Evolutionary conservation across 257 asterid species (phyloP).

Genomic region (Petrea volubilis): DNA sequence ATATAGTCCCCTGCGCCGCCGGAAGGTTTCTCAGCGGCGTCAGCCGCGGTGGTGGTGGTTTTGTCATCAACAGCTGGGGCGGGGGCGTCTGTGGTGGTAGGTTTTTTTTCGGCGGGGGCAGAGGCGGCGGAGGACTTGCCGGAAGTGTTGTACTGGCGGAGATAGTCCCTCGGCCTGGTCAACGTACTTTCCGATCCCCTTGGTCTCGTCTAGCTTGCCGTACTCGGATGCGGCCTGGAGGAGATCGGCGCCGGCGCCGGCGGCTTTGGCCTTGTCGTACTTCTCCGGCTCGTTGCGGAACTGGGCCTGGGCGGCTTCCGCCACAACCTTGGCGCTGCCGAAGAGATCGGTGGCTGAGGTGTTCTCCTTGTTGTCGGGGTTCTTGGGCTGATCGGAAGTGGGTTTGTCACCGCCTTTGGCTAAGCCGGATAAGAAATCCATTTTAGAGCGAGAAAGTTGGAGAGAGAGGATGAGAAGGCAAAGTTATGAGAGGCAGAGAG

Average conservation of each 20-base stretch:
- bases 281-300: slow-evolving; percentile 30
- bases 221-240: slow-evolving; percentile 42
- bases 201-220: slow-evolving; percentile 47
- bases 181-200: slow-evolving; percentile 56
- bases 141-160: slow-evolving; percentile 35
- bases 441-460: neutral
- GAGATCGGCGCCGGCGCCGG: slow-evolving; percentile 53
- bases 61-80: neutral
- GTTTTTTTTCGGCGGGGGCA: slow-evolving; percentile 14
- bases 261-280: slow-evolving; percentile 41
- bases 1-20: slow-evolving; percentile 21
- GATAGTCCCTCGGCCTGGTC: slow-evolving; percentile 62
- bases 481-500: no score
- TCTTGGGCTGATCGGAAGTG: slow-evolving; percentile 20
- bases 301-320: slow-evolving; percentile 56
- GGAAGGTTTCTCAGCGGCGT: neutral
- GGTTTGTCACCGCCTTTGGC: slow-evolving; percentile 33
- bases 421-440: slow-evolving; percentile 40
- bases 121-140: slow-evolving; percentile 9
- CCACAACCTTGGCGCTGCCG: slow-evolving; percentile 48
- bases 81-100: slow-evolving; percentile 3
- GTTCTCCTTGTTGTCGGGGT: slow-evolving; percentile 22
- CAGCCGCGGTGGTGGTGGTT: neutral
- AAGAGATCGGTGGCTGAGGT: slow-evolving; percentile 33
- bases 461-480: neutral